Evolutionary conservation across 768 basidiomycete species (phyloP), one percentile per base, ranked within the genome.

Genomic region (Amanita phalloides): DNA sequence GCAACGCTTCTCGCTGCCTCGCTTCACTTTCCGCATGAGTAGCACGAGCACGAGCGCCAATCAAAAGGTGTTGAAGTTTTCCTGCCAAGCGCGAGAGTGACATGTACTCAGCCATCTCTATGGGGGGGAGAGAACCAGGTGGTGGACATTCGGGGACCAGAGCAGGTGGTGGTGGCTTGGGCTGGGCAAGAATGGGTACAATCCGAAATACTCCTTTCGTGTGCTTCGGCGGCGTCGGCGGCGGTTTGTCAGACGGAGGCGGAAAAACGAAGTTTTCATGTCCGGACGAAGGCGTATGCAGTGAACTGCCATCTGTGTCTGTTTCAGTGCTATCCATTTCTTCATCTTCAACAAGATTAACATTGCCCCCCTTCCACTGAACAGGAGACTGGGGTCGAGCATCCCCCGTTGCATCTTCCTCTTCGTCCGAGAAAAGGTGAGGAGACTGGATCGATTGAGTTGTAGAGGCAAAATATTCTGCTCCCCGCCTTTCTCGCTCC

Each of bases 291-390:
- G 76, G 76, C 1, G 75, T 76, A 48, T 73, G 75, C 9, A 77
- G 52, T 1, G 75, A 76, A 48, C 74, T 76, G 3, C 69, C 73
- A 56, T 78, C 76, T 1, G 73, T 75, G 20, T 71, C 72, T 0
- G 73, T 73, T 26, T 67, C 56, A 38, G 55, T 36, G 17, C 53
- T 55, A 26, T 64, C 43, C 6, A 33, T n/a, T 13, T 51, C 49
- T 42, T 35, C 50, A 28, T 51, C 50, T 37, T 37, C 50, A 25
- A 20, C 35, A 6, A 32, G 30, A 32, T 10, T 20, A 25, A 4
- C 8, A 21, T 26, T 3, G 28, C 5, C 20, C 20, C 41, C 6
- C 20, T 45, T 33, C 32, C 36, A 35, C 21, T 21, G 28, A 17
- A 20, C 11, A 44, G 25, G 25, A 26, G 26, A 32, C 9, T 14